phyloP scores from a whole-genome alignment of 495 filamentous ascomycete species.

The Aspergillus heteromorphus region DNA sequence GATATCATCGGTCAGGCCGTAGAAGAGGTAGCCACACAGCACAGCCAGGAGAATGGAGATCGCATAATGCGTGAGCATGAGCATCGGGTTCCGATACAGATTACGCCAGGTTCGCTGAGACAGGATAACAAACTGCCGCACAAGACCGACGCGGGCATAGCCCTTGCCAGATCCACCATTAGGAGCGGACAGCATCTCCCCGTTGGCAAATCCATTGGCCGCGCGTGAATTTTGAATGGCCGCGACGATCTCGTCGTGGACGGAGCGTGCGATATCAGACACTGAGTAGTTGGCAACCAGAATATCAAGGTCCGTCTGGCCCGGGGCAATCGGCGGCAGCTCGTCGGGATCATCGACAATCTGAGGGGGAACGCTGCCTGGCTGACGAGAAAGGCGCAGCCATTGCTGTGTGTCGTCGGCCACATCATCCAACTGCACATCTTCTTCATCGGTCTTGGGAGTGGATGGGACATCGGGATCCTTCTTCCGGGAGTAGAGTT shows the following conservation, averaged over 20 bases:
- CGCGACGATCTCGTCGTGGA: conserved; percentile 75
- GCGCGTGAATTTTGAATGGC: conserved; percentile 53
- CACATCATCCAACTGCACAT: conserved; percentile 58
- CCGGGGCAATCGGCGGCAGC: conserved; percentile 60
- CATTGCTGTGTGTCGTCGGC: conserved; percentile 57
- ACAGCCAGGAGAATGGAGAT: conserved; percentile 94
- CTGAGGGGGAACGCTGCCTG: conserved; percentile 56
- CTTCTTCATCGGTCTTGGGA: conserved; percentile 62
- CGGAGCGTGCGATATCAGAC: conserved; percentile 72
- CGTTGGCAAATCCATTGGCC: conserved; percentile 68
- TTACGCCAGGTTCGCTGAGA: conserved; percentile 94
- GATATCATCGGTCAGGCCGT: conserved; percentile 91
- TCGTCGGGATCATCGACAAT: conserved; percentile 70
- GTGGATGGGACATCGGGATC: conserved; percentile 51
- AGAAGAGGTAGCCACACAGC: conserved; percentile 92
- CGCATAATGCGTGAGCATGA: conserved; percentile 99
- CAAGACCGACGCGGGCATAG: conserved; percentile 73
- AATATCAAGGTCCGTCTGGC: conserved; percentile 73
- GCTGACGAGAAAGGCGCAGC: conserved; percentile 63
- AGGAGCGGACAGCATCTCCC: conserved; percentile 43
- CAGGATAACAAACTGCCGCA: conserved; percentile 81
- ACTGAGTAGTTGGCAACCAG: conserved; percentile 67
- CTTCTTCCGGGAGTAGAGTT: conserved; percentile 83
- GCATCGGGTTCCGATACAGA: conserved; percentile 93
- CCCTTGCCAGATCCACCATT: conserved; percentile 54